Percentiles rank a stretch among this genome's conserved stretches.
These are phyloP conservation scores for Lasiodiplodia theobromae DNA, from an alignment of 2,329 filamentous ascomycete genomes.

Conservation along the genomic window DNA sequence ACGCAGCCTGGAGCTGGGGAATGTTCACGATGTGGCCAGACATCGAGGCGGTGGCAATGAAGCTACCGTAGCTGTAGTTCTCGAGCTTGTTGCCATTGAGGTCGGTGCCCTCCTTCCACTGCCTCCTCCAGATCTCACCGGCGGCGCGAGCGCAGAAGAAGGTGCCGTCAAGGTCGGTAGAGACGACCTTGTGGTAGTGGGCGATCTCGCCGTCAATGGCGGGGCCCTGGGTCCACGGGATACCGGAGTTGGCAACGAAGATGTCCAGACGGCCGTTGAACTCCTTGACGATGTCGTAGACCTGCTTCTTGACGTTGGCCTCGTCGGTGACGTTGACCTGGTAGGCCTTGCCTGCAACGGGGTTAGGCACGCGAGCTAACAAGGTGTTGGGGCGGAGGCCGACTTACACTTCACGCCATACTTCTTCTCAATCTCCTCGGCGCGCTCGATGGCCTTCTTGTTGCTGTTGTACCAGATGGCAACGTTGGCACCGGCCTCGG, in stretches of 20 bases:
- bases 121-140: slow-evolving; percentile 53
- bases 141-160: slow-evolving; percentile 89
- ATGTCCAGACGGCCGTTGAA: slow-evolving; percentile 74
- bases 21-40: slow-evolving; percentile 85
- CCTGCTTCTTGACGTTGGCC: slow-evolving; percentile 62
- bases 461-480: slow-evolving; percentile 62
- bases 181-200: slow-evolving; percentile 79
- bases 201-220: slow-evolving; percentile 74
- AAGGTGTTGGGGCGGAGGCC: not conserved
- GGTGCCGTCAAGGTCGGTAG: slow-evolving; percentile 86
- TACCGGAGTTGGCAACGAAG: slow-evolving; percentile 74
- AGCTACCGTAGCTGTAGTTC: slow-evolving; percentile 54
- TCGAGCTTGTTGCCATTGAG: slow-evolving; percentile 31
- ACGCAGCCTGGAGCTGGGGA: slow-evolving; percentile 67
- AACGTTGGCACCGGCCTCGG: slow-evolving; percentile 57
- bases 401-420: slow-evolving; percentile 31
- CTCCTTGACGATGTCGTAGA: slow-evolving; percentile 68
- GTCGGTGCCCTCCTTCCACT: slow-evolving; percentile 31
- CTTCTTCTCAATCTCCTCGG: slow-evolving; percentile 28
- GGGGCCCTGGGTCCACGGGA: slow-evolving; percentile 65
- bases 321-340: slow-evolving; percentile 68
- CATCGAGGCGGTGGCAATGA: slow-evolving; percentile 76
- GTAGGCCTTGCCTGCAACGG: slow-evolving; percentile 62
- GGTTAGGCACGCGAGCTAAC: slow-evolving; percentile 9
- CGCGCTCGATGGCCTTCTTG: slow-evolving; percentile 67